A percentile compares a stretch with the other conserved stretches of the same genome.
These are phyloP conservation scores for Eucalyptus erythrocorys DNA, from an alignment of 345 rosid genomes.

Conservation along the genomic window DNA sequence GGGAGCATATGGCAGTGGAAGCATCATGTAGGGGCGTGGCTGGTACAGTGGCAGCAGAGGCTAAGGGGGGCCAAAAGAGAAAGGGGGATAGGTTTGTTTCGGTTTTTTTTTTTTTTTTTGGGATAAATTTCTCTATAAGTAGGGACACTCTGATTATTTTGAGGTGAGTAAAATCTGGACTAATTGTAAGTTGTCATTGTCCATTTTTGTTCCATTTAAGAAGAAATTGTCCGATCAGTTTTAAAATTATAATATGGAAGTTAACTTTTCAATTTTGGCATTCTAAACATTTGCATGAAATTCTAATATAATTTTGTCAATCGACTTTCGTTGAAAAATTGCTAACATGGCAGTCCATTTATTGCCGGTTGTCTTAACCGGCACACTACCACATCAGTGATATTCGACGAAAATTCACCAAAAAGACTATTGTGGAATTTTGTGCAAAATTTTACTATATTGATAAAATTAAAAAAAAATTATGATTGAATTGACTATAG, in stretches of 20 bases:
- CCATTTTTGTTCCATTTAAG: not conserved
- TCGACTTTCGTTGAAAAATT: rapidly evolving
- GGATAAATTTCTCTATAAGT: not conserved
- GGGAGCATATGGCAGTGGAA: not conserved
- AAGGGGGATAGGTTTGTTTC: not conserved
- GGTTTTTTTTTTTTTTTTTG: not conserved
- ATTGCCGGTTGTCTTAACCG: not conserved
- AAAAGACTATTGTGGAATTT: not conserved
- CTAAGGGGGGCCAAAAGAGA: not conserved
- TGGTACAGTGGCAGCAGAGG: not conserved
- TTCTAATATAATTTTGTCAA: not conserved
- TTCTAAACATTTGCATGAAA: not conserved
- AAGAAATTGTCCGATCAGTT: not conserved
- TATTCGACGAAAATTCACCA: rapidly evolving
- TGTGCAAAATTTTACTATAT: no score
- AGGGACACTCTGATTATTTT: not conserved
- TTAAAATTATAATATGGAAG: not conserved
- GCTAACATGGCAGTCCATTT: not conserved
- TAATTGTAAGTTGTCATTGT: not conserved
- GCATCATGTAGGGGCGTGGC: not conserved
- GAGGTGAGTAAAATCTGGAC: not conserved
- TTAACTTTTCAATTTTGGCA: not conserved
- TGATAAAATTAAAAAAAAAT: no score
- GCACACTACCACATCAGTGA: not conserved
- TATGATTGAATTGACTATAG: not conserved